Conservation (phyloP, 495 filamentous ascomycete species). For the Annulohypoxylon stygium region DNA sequence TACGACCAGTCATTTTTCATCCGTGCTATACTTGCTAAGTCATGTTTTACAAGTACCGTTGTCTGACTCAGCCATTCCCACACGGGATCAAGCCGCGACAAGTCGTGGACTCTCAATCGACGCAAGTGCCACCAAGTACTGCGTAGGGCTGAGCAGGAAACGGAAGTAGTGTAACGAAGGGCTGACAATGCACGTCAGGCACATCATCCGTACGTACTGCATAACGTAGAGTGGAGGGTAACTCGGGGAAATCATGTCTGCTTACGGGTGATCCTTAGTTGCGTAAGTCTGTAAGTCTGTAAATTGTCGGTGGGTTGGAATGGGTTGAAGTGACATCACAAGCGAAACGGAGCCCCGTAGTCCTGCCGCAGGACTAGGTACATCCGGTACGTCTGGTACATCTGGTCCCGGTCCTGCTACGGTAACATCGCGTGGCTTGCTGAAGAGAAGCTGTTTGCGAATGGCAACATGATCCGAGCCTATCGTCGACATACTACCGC, state of each 20-base stretch:
- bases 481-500: slow-evolving; percentile 7
- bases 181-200: slow-evolving; percentile 50
- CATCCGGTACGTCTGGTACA: not conserved
- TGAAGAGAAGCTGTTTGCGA: slow-evolving; percentile 48
- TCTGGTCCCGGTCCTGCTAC: slow-evolving; percentile 17
- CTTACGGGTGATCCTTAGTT: slow-evolving; percentile 16
- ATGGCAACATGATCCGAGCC: slow-evolving; percentile 42
- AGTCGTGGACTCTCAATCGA: slow-evolving; percentile 23
- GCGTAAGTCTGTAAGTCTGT: slow-evolving; percentile 14
- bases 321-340: slow-evolving; percentile 32
- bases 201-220: slow-evolving; percentile 38
- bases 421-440: slow-evolving; percentile 46
- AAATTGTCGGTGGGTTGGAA: not conserved
- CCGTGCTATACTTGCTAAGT: slow-evolving; percentile 2
- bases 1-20: slow-evolving; percentile 34
- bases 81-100: slow-evolving; percentile 33
- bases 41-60: slow-evolving; percentile 28
- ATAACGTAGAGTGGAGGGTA: slow-evolving; percentile 19
- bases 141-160: slow-evolving; percentile 52
- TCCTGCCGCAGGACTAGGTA: slow-evolving; percentile 11
- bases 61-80: slow-evolving; percentile 39
- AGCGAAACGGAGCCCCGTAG: slow-evolving; percentile 16
- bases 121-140: slow-evolving; percentile 39
- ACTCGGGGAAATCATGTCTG: slow-evolving; percentile 37
- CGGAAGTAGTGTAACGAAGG: slow-evolving; percentile 52